Conservation (phyloP, 2,329 filamentous ascomycete species). For the Bipolaris cookei region DNA sequence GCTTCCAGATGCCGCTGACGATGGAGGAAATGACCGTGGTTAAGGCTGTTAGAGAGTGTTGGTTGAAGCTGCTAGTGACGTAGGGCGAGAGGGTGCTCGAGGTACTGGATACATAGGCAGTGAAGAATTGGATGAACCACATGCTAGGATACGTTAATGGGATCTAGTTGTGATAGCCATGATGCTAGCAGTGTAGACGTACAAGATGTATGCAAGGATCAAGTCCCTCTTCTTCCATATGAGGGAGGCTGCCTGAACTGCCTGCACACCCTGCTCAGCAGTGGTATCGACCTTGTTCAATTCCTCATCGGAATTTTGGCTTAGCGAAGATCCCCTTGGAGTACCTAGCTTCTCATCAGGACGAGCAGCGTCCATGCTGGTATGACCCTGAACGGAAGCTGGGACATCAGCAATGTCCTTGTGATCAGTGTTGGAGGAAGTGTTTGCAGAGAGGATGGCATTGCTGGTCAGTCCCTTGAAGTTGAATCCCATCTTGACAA, state of each 20-base stretch:
- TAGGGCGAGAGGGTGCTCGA: conserved; percentile 50
- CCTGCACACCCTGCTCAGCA: conserved; percentile 39
- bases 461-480: conserved; percentile 41
- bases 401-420: conserved; percentile 40
- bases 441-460: conserved; percentile 32
- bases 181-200: conserved; percentile 5
- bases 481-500: conserved; percentile 38
- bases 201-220: conserved; percentile 40
- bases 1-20: conserved; percentile 49
- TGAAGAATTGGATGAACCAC: conserved; percentile 55
- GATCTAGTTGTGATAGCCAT: neutral
- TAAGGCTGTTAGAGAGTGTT: conserved; percentile 48
- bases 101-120: conserved; percentile 54
- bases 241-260: conserved; percentile 36
- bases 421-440: conserved; percentile 22
- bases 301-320: conserved; percentile 35
- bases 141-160: conserved; percentile 31
- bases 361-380: conserved; percentile 33
- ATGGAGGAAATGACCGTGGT: conserved; percentile 49
- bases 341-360: conserved; percentile 40
- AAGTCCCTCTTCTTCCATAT: conserved; percentile 40
- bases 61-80: conserved; percentile 49
- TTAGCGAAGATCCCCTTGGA: conserved; percentile 20
- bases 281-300: conserved; percentile 42
- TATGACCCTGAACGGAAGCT: conserved; percentile 36